Evolutionary conservation across 1,139 yeast species (phyloP), one percentile per base, ranked within the genome.

Genomic region (Suhomyces ambrosiae): DNA sequence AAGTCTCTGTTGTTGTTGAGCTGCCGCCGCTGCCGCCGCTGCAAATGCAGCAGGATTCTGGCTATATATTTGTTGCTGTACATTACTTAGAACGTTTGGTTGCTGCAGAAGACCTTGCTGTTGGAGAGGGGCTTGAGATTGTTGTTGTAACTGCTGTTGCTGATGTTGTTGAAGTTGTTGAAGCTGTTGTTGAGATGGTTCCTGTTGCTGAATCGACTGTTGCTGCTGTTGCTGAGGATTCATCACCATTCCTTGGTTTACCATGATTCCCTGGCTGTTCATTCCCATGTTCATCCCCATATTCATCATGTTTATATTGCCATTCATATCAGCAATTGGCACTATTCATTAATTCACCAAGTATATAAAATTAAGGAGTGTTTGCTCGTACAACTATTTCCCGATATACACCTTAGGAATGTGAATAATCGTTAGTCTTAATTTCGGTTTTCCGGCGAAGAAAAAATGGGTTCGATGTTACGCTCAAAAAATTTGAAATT

Each of bases 1-100:
- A 23, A 37, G 19, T 16, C 41, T 17, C 14, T 38, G 41, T 12
- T 38, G 42, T 12, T 38, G 42, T 12, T 18, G 23, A 18, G 30
- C 37, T 35, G 50, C 29, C 40, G 53, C 33, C 42, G 55, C 29
- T 39, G 53, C 34, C 44, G 56, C 42, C 40, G 53, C 32, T 36
- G 51, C 40, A 36, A 42, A 38, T 4, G 37, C 32, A 3, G 32
- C 34, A 4, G 38, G 38, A 18, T 32, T 35, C 18, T 38, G 42
- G 16, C 24, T 31, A 17, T 23, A 38, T 17, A 38, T 12, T 12
- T 38, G 42, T 11, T 32, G 38, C 21, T 38, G 41, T 4, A 32
- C 30, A 22, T 31, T 34, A 4, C 27, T 33, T 3, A 36, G 36
- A 1, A 23, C 35, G 4, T 31, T 11, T 15, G 24, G 30, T 33